A percentile compares a stretch with the other conserved stretches of the same genome.
Conservation (phyloP, 129 eudicot species). For the Flaveria robusta region DNA sequence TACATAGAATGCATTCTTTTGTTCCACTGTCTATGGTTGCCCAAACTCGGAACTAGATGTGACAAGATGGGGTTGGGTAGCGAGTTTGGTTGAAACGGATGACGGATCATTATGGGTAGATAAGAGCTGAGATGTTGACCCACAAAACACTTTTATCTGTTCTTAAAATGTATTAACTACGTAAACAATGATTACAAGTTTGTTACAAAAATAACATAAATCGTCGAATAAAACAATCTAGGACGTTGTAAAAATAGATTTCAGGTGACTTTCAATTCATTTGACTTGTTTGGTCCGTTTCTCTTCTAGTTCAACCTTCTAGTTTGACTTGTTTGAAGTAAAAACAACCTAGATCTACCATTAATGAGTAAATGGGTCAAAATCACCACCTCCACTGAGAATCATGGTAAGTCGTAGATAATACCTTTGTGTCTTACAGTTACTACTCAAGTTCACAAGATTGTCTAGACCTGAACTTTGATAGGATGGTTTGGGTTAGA, state of each 20-base stretch:
- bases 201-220: background rate
- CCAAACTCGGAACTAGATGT: background rate
- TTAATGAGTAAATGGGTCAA: background rate
- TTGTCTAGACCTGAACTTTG: background rate
- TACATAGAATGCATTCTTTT: background rate
- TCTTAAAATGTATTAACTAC: background rate
- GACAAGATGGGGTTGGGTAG: background rate
- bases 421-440: background rate
- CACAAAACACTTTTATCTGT: background rate
- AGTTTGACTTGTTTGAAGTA: background rate
- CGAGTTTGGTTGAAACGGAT: background rate
- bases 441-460: constrained; percentile 9
- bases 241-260: background rate
- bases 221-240: background rate
- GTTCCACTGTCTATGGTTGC: background rate
- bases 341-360: background rate
- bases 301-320: background rate
- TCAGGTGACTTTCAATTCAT: background rate
- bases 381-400: background rate
- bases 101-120: background rate
- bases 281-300: background rate
- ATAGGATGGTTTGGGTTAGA: background rate
- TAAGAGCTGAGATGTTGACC: background rate
- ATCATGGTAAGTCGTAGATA: background rate
- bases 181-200: background rate